A percentile compares a stretch with the other conserved stretches of the same genome.
Conservation (phyloP, 148 eudicot species). For the Rheum nobile region DNA sequence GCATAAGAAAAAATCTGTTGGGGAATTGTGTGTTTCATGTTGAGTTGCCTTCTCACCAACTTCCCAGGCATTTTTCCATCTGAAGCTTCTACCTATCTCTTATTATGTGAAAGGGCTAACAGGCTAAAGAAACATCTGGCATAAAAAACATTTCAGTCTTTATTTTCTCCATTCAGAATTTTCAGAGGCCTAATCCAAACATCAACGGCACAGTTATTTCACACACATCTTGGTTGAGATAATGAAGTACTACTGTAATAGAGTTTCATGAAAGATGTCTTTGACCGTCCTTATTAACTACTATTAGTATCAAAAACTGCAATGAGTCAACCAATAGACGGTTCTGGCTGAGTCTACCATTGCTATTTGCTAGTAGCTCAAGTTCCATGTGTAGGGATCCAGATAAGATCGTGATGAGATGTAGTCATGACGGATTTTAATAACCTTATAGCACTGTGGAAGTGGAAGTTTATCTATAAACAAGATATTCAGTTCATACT, state of each 20-base stretch:
- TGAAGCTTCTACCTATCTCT: too few species aligned
- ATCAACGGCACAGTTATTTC: too few species aligned
- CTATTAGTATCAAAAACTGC: neutral
- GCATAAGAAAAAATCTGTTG: too few species aligned
- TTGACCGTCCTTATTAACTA: neutral
- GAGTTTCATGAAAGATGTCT: neutral
- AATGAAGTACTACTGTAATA: neutral
- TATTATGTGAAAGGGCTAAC: too few species aligned
- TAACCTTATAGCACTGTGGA: neutral
- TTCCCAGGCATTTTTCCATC: too few species aligned
- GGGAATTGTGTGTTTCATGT: too few species aligned
- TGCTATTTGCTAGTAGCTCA: neutral
- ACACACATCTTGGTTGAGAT: neutral
- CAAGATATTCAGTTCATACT: conserved; percentile 7
- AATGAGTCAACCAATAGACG: neutral
- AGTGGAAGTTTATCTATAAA: neutral
- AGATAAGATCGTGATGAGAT: neutral
- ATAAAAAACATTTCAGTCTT: too few species aligned
- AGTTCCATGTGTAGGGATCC: neutral
- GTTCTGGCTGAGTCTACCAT: neutral
- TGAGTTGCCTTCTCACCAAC: too few species aligned
- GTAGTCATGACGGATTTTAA: neutral
- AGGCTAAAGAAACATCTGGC: too few species aligned
- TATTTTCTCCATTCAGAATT: too few species aligned
- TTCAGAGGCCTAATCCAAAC: too few species aligned